Conservation (phyloP, 148 eudicot species). For the Mesembryanthemum crystallinum region DNA sequence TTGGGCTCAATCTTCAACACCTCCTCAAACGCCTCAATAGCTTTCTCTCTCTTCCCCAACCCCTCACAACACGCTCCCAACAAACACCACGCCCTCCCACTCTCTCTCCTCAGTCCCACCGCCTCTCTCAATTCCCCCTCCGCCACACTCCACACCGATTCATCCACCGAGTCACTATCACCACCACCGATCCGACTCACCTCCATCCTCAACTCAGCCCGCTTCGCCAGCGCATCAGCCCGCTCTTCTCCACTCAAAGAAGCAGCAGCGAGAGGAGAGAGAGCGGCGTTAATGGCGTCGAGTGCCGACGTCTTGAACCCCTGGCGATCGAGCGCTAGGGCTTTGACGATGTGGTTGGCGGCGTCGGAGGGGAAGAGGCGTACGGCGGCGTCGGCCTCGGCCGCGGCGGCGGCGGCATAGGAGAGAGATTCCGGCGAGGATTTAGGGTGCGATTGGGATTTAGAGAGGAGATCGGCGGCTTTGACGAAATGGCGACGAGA, state of each 20-base stretch:
- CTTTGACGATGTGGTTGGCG: constrained; percentile 70
- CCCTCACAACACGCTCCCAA: constrained; percentile 65
- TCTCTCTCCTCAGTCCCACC: constrained; percentile 49
- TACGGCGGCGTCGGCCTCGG: constrained; percentile 60
- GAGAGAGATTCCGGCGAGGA: constrained; percentile 25
- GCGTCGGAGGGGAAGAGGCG: constrained; percentile 61
- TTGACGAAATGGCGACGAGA: constrained; percentile 73
- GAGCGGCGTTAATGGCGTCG: constrained; percentile 50
- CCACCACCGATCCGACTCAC: constrained; percentile 29
- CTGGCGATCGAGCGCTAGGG: constrained; percentile 63
- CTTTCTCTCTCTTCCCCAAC: constrained; percentile 42
- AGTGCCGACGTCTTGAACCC: constrained; percentile 71
- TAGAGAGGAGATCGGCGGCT: constrained; percentile 65
- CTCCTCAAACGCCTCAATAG: constrained; percentile 52
- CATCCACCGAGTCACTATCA: constrained; percentile 26
- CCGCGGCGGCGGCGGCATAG: constrained; percentile 46
- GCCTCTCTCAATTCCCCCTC: constrained; percentile 64
- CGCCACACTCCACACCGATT: constrained; percentile 38
- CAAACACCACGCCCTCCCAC: constrained; percentile 47
- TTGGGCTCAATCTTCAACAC: constrained; percentile 42
- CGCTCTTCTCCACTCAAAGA: constrained; percentile 55
- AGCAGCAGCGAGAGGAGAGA: constrained; percentile 58
- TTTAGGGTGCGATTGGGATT: constrained; percentile 21
- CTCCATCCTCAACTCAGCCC: constrained; percentile 60
- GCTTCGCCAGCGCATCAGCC: constrained; percentile 57